Percentiles rank a stretch among this genome's conserved stretches.
These are phyloP conservation scores for Caryopteris hybrid DNA, from an alignment of 305 asterid genomes.

Conservation along the genomic window DNA sequence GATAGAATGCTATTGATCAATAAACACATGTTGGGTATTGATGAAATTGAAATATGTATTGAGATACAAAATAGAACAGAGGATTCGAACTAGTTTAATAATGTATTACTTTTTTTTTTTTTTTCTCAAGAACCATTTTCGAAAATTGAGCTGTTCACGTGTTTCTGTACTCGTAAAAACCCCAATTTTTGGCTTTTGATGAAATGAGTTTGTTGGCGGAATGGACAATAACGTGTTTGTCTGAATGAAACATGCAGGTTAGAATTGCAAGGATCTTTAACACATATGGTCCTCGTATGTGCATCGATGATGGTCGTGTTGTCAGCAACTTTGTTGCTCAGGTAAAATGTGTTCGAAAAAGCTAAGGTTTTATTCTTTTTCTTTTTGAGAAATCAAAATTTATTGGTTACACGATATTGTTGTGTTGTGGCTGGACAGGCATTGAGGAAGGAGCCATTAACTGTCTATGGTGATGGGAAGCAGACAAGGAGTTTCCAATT, in stretches of 20 bases:
- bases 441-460: conserved; percentile 87
- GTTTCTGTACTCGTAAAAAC: conserved; percentile 4
- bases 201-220: no score
- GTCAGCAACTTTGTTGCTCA: conserved; percentile 99
- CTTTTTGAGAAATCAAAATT: neutral
- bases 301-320: conserved; percentile 96
- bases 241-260: conserved; percentile 44
- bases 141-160: conserved; percentile 1
- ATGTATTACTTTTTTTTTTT: neutral
- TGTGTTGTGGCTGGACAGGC: conserved; percentile 46
- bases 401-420: neutral
- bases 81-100: no score
- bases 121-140: neutral
- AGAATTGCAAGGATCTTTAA: conserved; percentile 94
- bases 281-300: conserved; percentile 98
- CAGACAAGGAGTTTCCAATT: conserved; percentile 95
- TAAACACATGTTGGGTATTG: no score
- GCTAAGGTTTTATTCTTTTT: no score
- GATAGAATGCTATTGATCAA: no score
- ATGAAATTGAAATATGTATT: no score
- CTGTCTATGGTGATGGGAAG: conserved; percentile 95
- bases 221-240: neutral
- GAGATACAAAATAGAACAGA: no score
- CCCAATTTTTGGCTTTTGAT: no score
- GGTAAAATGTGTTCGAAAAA: conserved; percentile 44